A percentile compares a stretch with the other conserved stretches of the same genome.
Evolutionary conservation across 2,329 filamentous ascomycete species (phyloP).

Genomic region (Fusarium papillatum): DNA sequence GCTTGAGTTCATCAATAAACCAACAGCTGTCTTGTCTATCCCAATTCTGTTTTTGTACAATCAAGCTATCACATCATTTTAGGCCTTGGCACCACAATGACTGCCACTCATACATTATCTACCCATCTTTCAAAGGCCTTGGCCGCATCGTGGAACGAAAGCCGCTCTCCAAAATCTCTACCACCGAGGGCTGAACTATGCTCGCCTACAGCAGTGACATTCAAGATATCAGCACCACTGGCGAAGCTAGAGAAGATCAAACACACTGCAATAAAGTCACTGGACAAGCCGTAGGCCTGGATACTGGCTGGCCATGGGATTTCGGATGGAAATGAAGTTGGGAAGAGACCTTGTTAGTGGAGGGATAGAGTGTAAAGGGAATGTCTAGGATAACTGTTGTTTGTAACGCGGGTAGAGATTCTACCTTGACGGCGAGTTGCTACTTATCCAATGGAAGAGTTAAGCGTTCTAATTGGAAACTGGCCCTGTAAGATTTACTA

Average conservation of each 20-base stretch:
- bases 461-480: no score
- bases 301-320: neutral
- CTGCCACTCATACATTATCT: neutral
- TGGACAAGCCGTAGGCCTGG: neutral
- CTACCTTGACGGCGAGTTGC: no score
- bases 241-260: neutral
- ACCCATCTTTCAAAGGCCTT: neutral
- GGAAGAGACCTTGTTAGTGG: neutral
- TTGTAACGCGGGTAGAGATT: neutral
- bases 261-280: neutral
- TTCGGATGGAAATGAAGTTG: neutral
- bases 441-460: no score
- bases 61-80: no score
- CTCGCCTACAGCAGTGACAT: neutral
- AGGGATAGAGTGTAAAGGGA: neutral
- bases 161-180: neutral
- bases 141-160: neutral
- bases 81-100: neutral
- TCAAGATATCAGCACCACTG: neutral
- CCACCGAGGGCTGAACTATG: neutral
- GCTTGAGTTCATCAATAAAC: neutral
- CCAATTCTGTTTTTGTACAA: no score
- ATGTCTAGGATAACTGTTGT: no score
- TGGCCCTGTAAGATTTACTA: no score
- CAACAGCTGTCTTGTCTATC: neutral